Conservation (phyloP, 1,284 basidiomycete species). For the Abortiporus biennis region DNA sequence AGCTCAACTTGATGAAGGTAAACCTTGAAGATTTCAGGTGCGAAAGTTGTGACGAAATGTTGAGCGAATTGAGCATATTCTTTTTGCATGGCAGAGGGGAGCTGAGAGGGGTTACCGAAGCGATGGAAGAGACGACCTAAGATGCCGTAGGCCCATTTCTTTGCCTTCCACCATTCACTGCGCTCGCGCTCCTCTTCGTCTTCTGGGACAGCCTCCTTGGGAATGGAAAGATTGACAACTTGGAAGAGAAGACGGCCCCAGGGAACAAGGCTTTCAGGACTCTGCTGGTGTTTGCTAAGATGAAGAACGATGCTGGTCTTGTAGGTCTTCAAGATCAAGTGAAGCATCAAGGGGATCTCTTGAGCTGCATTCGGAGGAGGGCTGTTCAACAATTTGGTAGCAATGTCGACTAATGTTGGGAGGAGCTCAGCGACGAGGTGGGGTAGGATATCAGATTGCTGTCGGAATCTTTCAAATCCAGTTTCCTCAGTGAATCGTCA, state of each 20-base stretch:
- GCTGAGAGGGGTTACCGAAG: constrained; percentile 81
- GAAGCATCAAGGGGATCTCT: constrained; percentile 73
- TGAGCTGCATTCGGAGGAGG: constrained; percentile 50
- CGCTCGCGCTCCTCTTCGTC: constrained; percentile 71
- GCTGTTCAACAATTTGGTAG: constrained; percentile 55
- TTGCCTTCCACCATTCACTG: constrained; percentile 83
- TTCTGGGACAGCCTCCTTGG: constrained; percentile 57
- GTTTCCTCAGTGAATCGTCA: background rate
- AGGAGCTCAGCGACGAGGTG: constrained; percentile 58
- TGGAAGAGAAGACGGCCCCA: constrained; percentile 83
- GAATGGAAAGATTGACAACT: constrained; percentile 65
- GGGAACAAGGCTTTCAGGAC: constrained; percentile 65
- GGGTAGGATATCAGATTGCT: constrained; percentile 52
- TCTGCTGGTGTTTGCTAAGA: constrained; percentile 70
- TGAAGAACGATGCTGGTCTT: constrained; percentile 71
- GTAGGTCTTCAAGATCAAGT: constrained; percentile 80
- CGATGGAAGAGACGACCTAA: constrained; percentile 73
- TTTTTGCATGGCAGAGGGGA: constrained; percentile 63
- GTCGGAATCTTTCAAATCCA: constrained; percentile 49
- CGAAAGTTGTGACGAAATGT: constrained; percentile 74
- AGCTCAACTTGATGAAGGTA: constrained; percentile 75
- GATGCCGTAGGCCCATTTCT: constrained; percentile 83
- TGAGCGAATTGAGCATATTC: constrained; percentile 69
- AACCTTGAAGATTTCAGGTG: constrained; percentile 77
- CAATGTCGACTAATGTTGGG: constrained; percentile 68